Evolutionary conservation across 495 filamentous ascomycete genomes (phyloP), one percentile per base, ranked within the genome.

Genomic region (Bryoglossum gracile): DNA sequence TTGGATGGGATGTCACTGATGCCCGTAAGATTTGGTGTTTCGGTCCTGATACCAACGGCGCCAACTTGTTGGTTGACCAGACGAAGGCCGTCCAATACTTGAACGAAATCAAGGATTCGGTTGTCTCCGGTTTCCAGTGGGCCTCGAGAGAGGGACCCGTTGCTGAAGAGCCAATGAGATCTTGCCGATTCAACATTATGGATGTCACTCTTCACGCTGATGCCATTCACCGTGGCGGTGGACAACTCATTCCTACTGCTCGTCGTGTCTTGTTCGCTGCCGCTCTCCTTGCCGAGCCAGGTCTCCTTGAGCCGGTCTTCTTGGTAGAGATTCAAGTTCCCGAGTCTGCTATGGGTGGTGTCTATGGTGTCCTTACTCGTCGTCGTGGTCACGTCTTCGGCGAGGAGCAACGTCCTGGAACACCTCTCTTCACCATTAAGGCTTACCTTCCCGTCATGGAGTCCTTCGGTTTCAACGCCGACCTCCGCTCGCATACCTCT

Each of bases 1-100:
- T 89, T 74, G 90, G 87, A 63, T 99, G 92, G 92, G 92, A 99
- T 77, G 92, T 99, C 63, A 99, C 92, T 58, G 92, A 99, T 73
- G 92, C 92, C 68, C 88, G 92, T 74, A 99, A 99, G 86, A 99
- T 99, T 69, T 99, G 92, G 92, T 91, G 87, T 68, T 99, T 99
- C 77, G 92, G 92, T 71, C 92, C 92, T 58, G 94, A 99, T 70
- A 94, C 89, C 65, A 89, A 73, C 65, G 92, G 92, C 70, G 87
- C 92, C 81, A 99, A 99, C 77, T 73, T 99, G 81, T 76, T 99
- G 53, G 84, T 99, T 62, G 92, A 99, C 71, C 92, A 96, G 82
- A 95, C 91, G 75, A 98, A 98, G 86, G 92, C 92, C 60, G 92
- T 99, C 51, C 92, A 99, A 77, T 99, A 97, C 82, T 78, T 99